Evolutionary conservation across 179 eudicot genomes (phyloP).

Genomic region (Spergularia azorica): DNA sequence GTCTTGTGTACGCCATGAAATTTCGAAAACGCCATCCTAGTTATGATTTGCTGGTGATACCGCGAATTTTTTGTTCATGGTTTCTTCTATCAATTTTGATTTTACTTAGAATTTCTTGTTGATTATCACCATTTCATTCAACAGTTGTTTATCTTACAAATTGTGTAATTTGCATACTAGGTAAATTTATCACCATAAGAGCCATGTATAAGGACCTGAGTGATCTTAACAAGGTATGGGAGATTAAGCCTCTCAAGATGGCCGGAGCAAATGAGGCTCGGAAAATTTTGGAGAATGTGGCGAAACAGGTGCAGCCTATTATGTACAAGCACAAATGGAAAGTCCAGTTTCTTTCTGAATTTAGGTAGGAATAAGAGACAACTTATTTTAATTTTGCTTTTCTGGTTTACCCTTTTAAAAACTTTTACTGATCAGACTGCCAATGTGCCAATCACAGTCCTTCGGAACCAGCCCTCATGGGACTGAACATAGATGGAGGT

Average conservation of each 20-base stretch:
- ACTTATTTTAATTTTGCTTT: background rate
- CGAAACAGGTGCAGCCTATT: conserved; percentile 79
- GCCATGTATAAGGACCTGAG: conserved; percentile 52
- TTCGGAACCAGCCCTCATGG: conserved; percentile 63
- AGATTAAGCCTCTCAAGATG: conserved; percentile 62
- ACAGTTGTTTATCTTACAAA: background rate
- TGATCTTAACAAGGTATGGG: conserved; percentile 82
- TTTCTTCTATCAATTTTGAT: too few relatives aligned
- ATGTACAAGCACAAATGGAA: conserved; percentile 73
- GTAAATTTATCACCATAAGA: background rate
- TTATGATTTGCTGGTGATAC: too few relatives aligned
- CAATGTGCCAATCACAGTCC: conserved; percentile 53
- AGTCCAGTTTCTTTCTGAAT: conserved; percentile 72
- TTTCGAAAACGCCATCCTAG: too few relatives aligned
- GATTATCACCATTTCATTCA: background rate
- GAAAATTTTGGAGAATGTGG: conserved; percentile 60
- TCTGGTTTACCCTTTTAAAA: background rate
- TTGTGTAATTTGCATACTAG: conserved; percentile 3
- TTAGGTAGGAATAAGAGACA: conserved; percentile 43
- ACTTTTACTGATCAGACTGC: conserved; percentile 5
- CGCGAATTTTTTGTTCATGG: too few relatives aligned
- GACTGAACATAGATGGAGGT: conserved; percentile 75
- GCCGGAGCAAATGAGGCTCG: conserved; percentile 64
- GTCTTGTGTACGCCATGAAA: too few relatives aligned
- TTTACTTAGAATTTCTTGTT: background rate